phyloP scores from a whole-genome alignment of 176 grass and related monocot genomes.

The Zea luxurians region DNA sequence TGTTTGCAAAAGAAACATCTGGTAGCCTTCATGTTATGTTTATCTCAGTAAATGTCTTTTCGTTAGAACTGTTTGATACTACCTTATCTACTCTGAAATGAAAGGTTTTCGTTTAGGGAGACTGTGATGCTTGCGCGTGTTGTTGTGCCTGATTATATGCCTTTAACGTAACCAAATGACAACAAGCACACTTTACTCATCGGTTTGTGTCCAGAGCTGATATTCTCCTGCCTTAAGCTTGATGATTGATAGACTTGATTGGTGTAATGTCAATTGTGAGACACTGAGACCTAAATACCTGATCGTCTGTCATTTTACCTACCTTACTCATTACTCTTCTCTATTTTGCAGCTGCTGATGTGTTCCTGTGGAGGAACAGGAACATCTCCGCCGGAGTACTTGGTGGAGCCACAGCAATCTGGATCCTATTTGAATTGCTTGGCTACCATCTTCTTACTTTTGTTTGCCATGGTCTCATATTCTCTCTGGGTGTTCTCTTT shows the following conservation, averaged over 20 bases:
- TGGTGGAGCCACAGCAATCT: conserved; percentile 63
- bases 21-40: too few species aligned
- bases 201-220: not conserved
- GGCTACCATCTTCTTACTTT: conserved; percentile 87
- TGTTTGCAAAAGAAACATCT: not conserved
- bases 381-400: conserved; percentile 87
- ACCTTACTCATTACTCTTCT: conserved; percentile 12
- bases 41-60: not conserved
- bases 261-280: not conserved
- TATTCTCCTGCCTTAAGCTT: not conserved
- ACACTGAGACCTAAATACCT: not conserved
- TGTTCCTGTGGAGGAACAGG: conserved; percentile 92
- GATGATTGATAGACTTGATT: not conserved
- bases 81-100: not conserved
- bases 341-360: conserved; percentile 82
- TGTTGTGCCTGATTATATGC: not conserved
- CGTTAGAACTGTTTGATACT: not conserved
- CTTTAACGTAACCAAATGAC: not conserved
- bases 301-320: not conserved
- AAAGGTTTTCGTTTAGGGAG: not conserved
- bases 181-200: not conserved
- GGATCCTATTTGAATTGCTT: conserved; percentile 82
- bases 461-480: conserved; percentile 73
- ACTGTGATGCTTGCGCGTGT: not conserved
- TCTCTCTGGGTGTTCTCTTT: conserved; percentile 78